These are phyloP conservation scores for Kuraishia molischiana DNA, from an alignment of 805 yeast species.

Conservation along the genomic window DNA sequence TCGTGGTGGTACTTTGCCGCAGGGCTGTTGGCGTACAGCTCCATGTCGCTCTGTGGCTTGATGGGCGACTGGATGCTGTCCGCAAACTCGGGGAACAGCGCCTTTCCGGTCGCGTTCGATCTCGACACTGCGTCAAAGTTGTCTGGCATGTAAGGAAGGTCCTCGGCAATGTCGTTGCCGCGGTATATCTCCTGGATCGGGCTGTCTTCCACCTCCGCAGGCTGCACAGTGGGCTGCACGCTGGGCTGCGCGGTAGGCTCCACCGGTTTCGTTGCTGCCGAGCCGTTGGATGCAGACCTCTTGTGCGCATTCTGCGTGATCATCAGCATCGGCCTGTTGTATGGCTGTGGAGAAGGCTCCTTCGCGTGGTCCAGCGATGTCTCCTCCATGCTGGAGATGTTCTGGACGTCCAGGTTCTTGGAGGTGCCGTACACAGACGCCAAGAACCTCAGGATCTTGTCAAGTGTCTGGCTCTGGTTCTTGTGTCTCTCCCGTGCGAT, in stretches of 20 bases:
- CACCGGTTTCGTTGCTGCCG: not conserved
- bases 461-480: slow-evolving; percentile 79
- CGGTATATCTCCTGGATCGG: slow-evolving; percentile 17
- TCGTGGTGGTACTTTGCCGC: not conserved
- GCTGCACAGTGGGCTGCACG: slow-evolving; percentile 1
- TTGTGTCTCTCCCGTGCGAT: slow-evolving; percentile 77
- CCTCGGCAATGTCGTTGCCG: slow-evolving; percentile 6
- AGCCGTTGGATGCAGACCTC: not conserved
- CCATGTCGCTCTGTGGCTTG: not conserved
- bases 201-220: slow-evolving; percentile 11
- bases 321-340: slow-evolving; percentile 7
- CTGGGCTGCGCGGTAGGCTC: not conserved
- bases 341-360: slow-evolving; percentile 2
- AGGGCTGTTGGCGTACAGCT: not conserved
- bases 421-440: slow-evolving; percentile 73
- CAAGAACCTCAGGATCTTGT: slow-evolving; percentile 76
- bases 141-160: slow-evolving; percentile 9
- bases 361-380: not conserved
- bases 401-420: slow-evolving; percentile 25
- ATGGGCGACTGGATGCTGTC: not conserved
- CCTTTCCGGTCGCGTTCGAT: slow-evolving; percentile 3
- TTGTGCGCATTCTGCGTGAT: slow-evolving; percentile 6
- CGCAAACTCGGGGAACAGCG: slow-evolving; percentile 17
- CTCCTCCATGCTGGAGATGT: slow-evolving; percentile 1
- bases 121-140: not conserved